Base-by-base conservation (phyloP, 2,329 filamentous ascomycete genomes). In the Aspergillus eucalypticola region DNA sequence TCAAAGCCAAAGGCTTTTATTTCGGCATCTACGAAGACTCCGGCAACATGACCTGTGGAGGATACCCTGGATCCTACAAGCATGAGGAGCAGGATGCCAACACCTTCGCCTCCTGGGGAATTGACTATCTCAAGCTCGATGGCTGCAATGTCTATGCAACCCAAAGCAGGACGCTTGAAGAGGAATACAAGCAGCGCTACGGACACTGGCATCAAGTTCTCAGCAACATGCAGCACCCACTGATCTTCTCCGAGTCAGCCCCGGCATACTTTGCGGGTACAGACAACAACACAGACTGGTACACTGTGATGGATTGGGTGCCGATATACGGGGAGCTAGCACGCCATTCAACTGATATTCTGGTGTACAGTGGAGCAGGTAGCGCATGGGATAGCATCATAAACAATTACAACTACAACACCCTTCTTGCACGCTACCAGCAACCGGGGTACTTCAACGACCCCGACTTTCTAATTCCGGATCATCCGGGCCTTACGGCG, bases 61-160 rank as follows among this genome's bases (percentile, higher is more conserved):
- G 72, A 3, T 81, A 77, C 41, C 78, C 79, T 0, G 79, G 78
- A 1, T 76, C 77, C 0, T 73, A 76, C 39, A 70, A 71, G 5
- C 66, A 79, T 57, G 81, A 82, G 65, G 68, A 74, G 44, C 67
- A 74, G 4, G 81, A 82, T 54, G 76, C 78, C 0, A 65, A 72
- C 6, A 78, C 76, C 4, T 75, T 75, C 50, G 65, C 69, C 0
- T 65, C 58, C 68, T 65, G 82, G 80, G n/a, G 71, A 0, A 67
- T 74, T 35, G 80, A 83, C 63, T 79, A 81, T 5, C 73, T 86
- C 19, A 87, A 87, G 66, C 69, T 79, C 7, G 78, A 81, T 44
- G 76, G 77, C 8, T 80, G 78, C 60, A 74, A 79, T 56, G 69
- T 80, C 21, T 69, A 62, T 25, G 64, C 68, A 0, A 54, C 62